Evolutionary conservation across 306 rosid genomes (phyloP).

Genomic region (Prunus fruticosa): DNA sequence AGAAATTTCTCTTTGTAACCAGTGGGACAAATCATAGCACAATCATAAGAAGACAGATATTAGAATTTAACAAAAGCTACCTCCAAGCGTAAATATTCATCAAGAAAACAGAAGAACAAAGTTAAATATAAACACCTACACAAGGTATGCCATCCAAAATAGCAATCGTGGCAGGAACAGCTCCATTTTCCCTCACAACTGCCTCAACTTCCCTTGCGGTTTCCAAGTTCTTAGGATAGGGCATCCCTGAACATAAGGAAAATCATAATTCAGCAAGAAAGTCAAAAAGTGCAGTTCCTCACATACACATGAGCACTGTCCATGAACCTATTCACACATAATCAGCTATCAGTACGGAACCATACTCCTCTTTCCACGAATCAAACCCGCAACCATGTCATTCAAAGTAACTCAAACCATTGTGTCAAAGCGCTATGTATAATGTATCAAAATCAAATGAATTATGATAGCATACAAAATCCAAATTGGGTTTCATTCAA

Average conservation of each 20-base stretch:
- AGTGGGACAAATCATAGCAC: background rate
- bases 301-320: background rate
- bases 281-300: background rate
- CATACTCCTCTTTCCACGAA: background rate
- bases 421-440: background rate
- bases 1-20: background rate
- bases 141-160: slow-evolving; percentile 85
- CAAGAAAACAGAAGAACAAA: slow-evolving; percentile 10
- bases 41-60: background rate
- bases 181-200: slow-evolving; percentile 69
- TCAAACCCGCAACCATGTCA: background rate
- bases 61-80: background rate
- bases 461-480: background rate
- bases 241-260: slow-evolving; percentile 68
- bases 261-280: slow-evolving; percentile 10
- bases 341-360: background rate
- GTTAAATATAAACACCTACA: slow-evolving; percentile 51
- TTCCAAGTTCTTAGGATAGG: slow-evolving; percentile 83
- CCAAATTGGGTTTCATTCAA: background rate
- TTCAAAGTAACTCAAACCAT: background rate
- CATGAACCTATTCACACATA: background rate
- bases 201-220: slow-evolving; percentile 84
- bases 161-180: slow-evolving; percentile 96
- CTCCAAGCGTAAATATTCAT: background rate
- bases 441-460: background rate